phyloP scores from a whole-genome alignment of 2,329 filamentous ascomycete species.

The Neofusicoccum laricinum region DNA sequence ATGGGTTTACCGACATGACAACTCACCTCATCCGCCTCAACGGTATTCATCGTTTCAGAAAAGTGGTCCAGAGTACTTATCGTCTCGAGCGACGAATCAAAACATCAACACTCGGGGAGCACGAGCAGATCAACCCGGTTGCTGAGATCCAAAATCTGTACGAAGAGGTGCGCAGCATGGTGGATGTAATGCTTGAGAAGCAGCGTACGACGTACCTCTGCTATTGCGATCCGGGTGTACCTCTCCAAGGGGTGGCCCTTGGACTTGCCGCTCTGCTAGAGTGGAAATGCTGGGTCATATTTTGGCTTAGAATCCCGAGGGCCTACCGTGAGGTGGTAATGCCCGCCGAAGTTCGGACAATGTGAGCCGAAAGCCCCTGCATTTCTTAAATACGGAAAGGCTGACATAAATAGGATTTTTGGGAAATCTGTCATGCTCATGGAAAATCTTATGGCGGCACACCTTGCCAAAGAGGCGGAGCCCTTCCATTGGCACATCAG shows the following conservation, averaged over 20 bases:
- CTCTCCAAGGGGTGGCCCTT: slow-evolving; percentile 30
- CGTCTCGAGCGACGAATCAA: slow-evolving; percentile 32
- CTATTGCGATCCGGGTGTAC: slow-evolving; percentile 29
- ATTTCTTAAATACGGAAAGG: not conserved
- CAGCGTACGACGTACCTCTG: slow-evolving; percentile 30
- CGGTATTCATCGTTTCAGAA: slow-evolving; percentile 31
- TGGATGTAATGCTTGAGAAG: slow-evolving; percentile 33
- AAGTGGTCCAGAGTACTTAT: slow-evolving; percentile 36
- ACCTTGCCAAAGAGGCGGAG: slow-evolving; percentile 28
- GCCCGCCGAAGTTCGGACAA: not conserved
- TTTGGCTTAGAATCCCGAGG: slow-evolving; percentile 36
- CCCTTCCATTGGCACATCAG: slow-evolving; percentile 39
- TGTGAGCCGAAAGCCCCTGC: not conserved
- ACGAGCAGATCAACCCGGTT: slow-evolving; percentile 22
- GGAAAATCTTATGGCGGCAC: slow-evolving; percentile 24
- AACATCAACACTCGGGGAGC: not conserved
- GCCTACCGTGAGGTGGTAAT: not conserved
- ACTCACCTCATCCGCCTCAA: slow-evolving; percentile 34
- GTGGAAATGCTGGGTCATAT: slow-evolving; percentile 36
- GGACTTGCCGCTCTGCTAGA: slow-evolving; percentile 32
- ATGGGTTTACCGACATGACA: slow-evolving; percentile 29
- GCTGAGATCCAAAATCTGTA: slow-evolving; percentile 32
- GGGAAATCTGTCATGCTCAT: not conserved
- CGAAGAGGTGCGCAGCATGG: slow-evolving; percentile 34
- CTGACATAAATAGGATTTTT: not conserved